phyloP scores from a whole-genome alignment of 1,139 yeast species.

The Arxiozyma heterogenica region DNA sequence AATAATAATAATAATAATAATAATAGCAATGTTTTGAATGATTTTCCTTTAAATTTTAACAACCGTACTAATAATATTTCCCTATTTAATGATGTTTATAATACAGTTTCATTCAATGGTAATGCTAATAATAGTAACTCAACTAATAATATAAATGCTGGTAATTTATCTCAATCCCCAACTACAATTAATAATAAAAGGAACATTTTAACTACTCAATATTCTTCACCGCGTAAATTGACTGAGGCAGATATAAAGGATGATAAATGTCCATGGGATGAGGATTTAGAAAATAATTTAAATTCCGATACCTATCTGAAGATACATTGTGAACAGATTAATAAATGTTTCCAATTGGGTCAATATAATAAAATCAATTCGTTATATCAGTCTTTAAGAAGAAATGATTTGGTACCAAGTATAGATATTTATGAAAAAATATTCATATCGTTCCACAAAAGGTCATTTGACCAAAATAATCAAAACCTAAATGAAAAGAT shows the following conservation, averaged over 20 bases:
- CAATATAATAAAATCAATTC: slow-evolving; percentile 33
- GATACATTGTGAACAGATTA: slow-evolving; percentile 22
- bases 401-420: slow-evolving; percentile 33
- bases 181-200: background rate
- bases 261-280: slow-evolving; percentile 23
- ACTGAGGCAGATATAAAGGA: slow-evolving; percentile 3
- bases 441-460: slow-evolving; percentile 30
- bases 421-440: slow-evolving; percentile 29
- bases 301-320: slow-evolving; percentile 22
- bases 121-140: background rate
- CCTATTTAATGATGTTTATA: background rate
- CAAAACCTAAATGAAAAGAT: slow-evolving; percentile 40
- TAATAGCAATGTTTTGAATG: background rate
- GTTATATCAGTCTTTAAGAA: slow-evolving; percentile 33
- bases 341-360: slow-evolving; percentile 15
- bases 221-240: background rate
- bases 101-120: background rate
- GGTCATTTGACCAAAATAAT: slow-evolving; percentile 35
- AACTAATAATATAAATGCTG: background rate
- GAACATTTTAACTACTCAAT: background rate
- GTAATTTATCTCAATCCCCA: background rate
- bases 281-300: slow-evolving; percentile 22
- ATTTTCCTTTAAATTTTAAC: background rate
- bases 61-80: slow-evolving; percentile 1
- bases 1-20: background rate